Percentiles rank a stretch among this genome's conserved stretches.
Evolutionary conservation across 495 filamentous ascomycete species (phyloP).

Genomic region (Apodospora peruviana): DNA sequence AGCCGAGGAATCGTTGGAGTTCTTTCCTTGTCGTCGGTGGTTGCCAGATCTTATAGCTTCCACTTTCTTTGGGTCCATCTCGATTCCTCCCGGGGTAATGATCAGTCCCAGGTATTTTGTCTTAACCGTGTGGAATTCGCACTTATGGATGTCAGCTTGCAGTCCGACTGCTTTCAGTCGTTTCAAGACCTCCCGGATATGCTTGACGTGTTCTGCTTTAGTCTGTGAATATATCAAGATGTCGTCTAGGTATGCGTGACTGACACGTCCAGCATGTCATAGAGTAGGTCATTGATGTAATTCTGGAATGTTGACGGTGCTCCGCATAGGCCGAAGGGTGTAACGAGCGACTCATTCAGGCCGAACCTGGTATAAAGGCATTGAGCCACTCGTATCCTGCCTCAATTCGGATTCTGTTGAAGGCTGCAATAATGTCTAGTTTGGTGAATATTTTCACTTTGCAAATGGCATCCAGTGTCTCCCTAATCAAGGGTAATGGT

Average conservation of each 20-base stretch:
- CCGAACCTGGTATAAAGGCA: constrained; percentile 24
- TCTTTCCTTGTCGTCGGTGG: background rate
- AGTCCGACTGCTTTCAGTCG: constrained; percentile 12
- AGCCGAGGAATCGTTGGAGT: constrained; percentile 4
- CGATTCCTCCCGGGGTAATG: constrained; percentile 7
- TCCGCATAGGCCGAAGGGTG: constrained; percentile 29
- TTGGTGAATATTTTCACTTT: constrained; percentile 38
- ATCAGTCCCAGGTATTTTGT: constrained; percentile 24
- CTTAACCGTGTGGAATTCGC: constrained; percentile 18
- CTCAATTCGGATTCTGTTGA: constrained; percentile 18
- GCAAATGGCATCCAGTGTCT: constrained; percentile 27
- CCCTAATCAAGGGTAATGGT: constrained; percentile 39
- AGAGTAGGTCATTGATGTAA: constrained; percentile 25
- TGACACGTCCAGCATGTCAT: constrained; percentile 21
- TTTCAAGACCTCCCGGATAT: constrained; percentile 8
- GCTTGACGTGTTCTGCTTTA: background rate
- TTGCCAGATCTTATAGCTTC: background rate
- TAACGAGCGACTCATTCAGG: constrained; percentile 25
- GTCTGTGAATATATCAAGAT: constrained; percentile 6
- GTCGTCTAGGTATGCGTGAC: constrained; percentile 3
- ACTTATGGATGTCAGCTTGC: constrained; percentile 22
- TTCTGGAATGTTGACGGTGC: constrained; percentile 19
- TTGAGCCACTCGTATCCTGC: constrained; percentile 22
- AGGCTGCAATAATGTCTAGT: constrained; percentile 29
- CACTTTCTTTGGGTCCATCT: background rate